Evolutionary conservation across 2,329 filamentous ascomycete genomes (phyloP).

Genomic region (Fusarium incarnatum): DNA sequence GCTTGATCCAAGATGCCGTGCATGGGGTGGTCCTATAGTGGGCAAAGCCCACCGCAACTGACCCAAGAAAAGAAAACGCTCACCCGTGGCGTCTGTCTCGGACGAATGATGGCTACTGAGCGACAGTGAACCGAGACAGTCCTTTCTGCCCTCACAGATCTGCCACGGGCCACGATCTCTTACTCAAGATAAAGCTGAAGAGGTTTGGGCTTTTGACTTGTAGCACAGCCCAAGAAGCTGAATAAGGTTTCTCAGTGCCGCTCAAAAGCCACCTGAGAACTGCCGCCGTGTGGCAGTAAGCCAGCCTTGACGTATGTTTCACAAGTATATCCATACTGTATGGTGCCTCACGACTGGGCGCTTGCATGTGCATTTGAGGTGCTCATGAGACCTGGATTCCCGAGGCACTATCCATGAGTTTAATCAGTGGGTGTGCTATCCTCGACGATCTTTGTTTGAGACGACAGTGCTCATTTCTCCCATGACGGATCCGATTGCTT

Average conservation of each 20-base stretch:
- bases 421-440: slow-evolving; percentile 27
- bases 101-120: slow-evolving; percentile 36
- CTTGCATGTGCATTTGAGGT: slow-evolving; percentile 39
- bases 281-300: slow-evolving; percentile 4
- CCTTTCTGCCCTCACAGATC: slow-evolving; percentile 17
- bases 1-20: slow-evolving; percentile 33
- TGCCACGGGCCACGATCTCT: slow-evolving; percentile 23
- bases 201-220: slow-evolving; percentile 22
- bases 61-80: slow-evolving; percentile 27
- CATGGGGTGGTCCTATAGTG: slow-evolving; percentile 29
- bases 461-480: slow-evolving; percentile 19
- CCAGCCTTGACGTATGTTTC: slow-evolving; percentile 5
- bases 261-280: slow-evolving; percentile 10
- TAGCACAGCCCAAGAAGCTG: slow-evolving; percentile 1
- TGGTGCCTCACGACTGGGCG: slow-evolving; percentile 23
- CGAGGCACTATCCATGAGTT: slow-evolving; percentile 34
- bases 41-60: slow-evolving; percentile 26
- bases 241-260: slow-evolving; percentile 11
- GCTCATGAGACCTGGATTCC: slow-evolving; percentile 41
- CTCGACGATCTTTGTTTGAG: slow-evolving; percentile 19
- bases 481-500: slow-evolving; percentile 15
- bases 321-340: neutral
- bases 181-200: slow-evolving; percentile 11
- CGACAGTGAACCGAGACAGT: slow-evolving; percentile 23
- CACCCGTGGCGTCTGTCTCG: slow-evolving; percentile 38